phyloP scores from a whole-genome alignment of 139 green algal genomes.

The Micromonas pusilla region DNA sequence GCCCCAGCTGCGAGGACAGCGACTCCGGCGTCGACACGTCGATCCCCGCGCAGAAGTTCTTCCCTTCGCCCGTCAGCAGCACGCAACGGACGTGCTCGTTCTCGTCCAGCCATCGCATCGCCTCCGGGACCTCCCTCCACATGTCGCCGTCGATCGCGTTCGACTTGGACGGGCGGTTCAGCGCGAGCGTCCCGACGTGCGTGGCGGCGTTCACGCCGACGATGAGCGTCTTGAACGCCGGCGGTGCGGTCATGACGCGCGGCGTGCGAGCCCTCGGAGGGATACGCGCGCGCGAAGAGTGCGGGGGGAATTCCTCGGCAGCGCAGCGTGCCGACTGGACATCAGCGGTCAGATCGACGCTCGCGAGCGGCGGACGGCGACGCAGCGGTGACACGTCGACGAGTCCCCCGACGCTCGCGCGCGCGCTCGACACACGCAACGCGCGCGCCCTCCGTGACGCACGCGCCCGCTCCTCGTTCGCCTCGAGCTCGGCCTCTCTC shows the following conservation, averaged over 20 bases:
- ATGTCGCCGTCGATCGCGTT: conserved; percentile 6
- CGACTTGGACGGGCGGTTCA: not conserved
- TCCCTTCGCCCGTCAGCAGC: conserved; percentile 2
- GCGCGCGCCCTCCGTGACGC: too few relatives aligned
- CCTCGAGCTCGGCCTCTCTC: too few relatives aligned
- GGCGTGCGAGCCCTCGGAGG: not conserved
- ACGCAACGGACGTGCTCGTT: not conserved
- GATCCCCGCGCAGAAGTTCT: conserved; percentile 22
- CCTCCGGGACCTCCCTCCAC: not conserved
- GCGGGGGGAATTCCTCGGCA: too few relatives aligned
- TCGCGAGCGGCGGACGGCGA: not conserved
- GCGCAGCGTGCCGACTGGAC: too few relatives aligned
- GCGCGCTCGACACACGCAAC: not conserved
- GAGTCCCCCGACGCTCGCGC: not conserved
- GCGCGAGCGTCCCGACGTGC: not conserved
- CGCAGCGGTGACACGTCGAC: not conserved
- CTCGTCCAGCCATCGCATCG: not conserved
- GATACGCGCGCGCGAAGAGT: too few relatives aligned
- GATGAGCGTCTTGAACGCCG: not conserved
- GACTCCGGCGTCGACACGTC: conserved; percentile 4
- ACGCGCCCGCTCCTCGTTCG: too few relatives aligned
- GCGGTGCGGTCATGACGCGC: not conserved
- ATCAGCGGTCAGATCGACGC: too few relatives aligned
- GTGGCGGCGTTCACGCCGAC: not conserved
- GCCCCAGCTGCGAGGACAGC: not conserved